Evolutionary conservation across 139 green algal species (phyloP), one percentile per base, ranked within the genome.

Genomic region (Chlorella sp.): DNA sequence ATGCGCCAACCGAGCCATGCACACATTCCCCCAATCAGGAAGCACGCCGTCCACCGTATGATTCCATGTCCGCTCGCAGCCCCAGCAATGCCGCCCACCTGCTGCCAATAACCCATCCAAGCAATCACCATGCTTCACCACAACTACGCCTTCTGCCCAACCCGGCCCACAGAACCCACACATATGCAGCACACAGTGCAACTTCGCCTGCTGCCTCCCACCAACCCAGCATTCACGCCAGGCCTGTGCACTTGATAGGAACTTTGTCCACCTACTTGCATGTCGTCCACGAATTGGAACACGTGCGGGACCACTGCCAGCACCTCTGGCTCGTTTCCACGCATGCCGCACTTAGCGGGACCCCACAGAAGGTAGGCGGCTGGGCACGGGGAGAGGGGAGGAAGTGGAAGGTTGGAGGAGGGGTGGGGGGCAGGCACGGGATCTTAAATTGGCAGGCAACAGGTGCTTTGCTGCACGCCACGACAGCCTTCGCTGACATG

Each of bases 321-420:
- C 79, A 85, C 30, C 0, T 11, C 16, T 1, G 79, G 42, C 11
- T 85, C 79, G 42, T 28, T 68, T 30, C 79, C 79, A 0, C 79
- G 32, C 79, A 66, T 4, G 24, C 26, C 7, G 9, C 30, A 30
- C 79, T 85, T 85, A 42, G 79, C 42, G 42, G 79, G 42, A 32
- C 22, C 42, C 79, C 79, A 85, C 42, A 85, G 30, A 28, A 85
- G 79, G 79, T 85, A 85, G 79, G 48, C 79, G n/a, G 79, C 79
- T 85, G 48, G 15, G 24, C 9, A 0, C 18, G 2, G 21, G 19
- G 77, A 9, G 37, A 5, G 39, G 77, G 39, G 21, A 24, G 21
- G 39, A 57, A 57, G 48, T 57, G 77, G 1, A 37, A 21, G 37
- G 37, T n/a, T 53, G 75, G 34, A 9, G 26, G 28, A 21, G 28